A percentile compares a stretch with the other conserved stretches of the same genome.
These are phyloP conservation scores for Solanum dulcamara DNA, from an alignment of 257 asterid species.

Conservation along the genomic window DNA sequence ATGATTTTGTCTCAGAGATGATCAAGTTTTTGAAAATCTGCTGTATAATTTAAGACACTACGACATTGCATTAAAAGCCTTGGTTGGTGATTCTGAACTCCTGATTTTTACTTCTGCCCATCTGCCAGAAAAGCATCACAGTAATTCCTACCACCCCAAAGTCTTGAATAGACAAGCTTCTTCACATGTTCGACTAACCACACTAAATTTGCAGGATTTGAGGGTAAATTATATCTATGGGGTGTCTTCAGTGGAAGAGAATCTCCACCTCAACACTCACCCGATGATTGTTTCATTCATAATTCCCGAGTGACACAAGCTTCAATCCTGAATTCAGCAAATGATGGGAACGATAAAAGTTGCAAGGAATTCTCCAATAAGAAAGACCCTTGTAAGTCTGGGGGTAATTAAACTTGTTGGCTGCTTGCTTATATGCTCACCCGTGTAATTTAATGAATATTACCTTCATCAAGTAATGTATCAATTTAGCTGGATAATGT, in stretches of 20 bases:
- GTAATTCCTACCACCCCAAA: conserved; percentile 20
- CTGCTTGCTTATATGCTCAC: not conserved
- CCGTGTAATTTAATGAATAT: not conserved
- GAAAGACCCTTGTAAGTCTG: conserved; percentile 28
- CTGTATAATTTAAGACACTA: conserved; percentile 16
- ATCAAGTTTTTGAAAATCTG: conserved; percentile 28
- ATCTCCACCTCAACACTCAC: conserved; percentile 13
- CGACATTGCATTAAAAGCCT: conserved; percentile 33
- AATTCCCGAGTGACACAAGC: conserved; percentile 8
- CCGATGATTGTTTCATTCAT: conserved; percentile 9
- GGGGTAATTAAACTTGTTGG: not conserved
- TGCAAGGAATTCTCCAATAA: conserved; percentile 18
- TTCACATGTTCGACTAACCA: not conserved
- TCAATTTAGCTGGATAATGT: not conserved
- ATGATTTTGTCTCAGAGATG: conserved; percentile 26
- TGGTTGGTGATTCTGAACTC: conserved; percentile 31
- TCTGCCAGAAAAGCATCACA: conserved; percentile 33
- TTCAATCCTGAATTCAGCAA: conserved; percentile 19
- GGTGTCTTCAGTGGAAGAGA: conserved; percentile 37
- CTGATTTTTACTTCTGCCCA: conserved; percentile 40
- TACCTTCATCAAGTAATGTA: not conserved
- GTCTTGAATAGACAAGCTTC: not conserved
- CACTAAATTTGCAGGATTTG: conserved; percentile 29
- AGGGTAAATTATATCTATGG: conserved; percentile 48
- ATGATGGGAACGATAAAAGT: conserved; percentile 10